Percentiles rank a stretch among this genome's conserved stretches.
Evolutionary conservation across 257 asterid species (phyloP).

Genomic region (Solanum okadae): DNA sequence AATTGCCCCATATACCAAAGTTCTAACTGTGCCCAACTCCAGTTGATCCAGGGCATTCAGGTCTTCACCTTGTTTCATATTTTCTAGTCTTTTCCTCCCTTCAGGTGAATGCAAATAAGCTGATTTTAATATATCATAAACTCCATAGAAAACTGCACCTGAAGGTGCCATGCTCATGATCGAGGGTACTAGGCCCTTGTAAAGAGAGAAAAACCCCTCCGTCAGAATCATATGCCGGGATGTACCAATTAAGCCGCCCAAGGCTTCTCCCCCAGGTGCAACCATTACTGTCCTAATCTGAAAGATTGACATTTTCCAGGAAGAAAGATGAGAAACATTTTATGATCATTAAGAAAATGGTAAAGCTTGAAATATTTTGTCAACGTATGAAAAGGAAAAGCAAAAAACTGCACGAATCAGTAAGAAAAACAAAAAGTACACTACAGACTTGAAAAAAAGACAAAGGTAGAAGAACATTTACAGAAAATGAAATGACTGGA

Average conservation of each 20-base stretch:
- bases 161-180: constrained; percentile 98
- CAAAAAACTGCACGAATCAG: neutral
- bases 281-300: constrained; percentile 97
- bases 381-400: neutral
- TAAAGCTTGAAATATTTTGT: neutral
- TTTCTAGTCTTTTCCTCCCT: constrained; percentile 58
- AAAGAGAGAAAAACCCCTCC: constrained; percentile 92
- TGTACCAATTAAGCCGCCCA: constrained; percentile 80
- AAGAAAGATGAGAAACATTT: neutral
- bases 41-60: constrained; percentile 80
- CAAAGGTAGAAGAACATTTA: neutral
- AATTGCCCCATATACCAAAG: constrained; percentile 80
- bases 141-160: constrained; percentile 96
- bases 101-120: constrained; percentile 71
- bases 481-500: neutral
- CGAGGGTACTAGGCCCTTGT: constrained; percentile 86
- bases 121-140: constrained; percentile 81
- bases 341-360: neutral
- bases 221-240: constrained; percentile 72
- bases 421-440: neutral
- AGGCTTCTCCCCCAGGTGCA: constrained; percentile 97
- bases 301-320: neutral
- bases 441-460: neutral
- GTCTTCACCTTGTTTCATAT: constrained; percentile 67
- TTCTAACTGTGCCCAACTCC: constrained; percentile 78